phyloP scores from a whole-genome alignment of 2,329 filamentous ascomycete species.

The Paecilomyces niveus region DNA sequence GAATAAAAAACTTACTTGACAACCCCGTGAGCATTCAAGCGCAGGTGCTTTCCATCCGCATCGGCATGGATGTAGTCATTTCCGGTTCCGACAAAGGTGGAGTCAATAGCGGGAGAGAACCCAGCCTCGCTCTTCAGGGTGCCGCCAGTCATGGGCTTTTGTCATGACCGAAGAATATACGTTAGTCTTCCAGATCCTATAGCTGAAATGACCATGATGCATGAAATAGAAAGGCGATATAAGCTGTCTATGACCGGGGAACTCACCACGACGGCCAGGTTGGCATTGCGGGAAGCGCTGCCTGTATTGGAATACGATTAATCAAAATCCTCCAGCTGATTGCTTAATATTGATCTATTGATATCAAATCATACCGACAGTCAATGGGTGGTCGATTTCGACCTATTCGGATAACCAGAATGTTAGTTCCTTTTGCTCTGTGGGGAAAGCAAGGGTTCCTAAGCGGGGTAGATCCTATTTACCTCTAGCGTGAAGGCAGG shows the following conservation, averaged over 20 bases:
- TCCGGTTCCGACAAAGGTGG: slow-evolving; percentile 29
- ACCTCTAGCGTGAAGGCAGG: slow-evolving; percentile 36
- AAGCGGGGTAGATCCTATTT: slow-evolving; percentile 2
- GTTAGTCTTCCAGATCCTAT: background rate
- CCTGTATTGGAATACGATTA: slow-evolving; percentile 15
- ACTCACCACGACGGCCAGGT: slow-evolving; percentile 32
- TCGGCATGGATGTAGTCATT: slow-evolving; percentile 39
- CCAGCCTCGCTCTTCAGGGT: slow-evolving; percentile 27
- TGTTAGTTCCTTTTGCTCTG: background rate
- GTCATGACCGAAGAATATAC: background rate
- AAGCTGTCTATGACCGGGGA: background rate
- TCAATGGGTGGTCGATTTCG: slow-evolving; percentile 19
- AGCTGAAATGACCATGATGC: background rate
- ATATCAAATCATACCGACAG: slow-evolving; percentile 21
- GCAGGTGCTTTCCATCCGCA: slow-evolving; percentile 30
- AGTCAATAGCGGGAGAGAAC: slow-evolving; percentile 31
- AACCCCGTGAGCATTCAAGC: slow-evolving; percentile 34
- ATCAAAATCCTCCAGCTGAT: background rate
- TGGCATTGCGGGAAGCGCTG: slow-evolving; percentile 27
- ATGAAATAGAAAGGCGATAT: background rate
- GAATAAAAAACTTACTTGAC: slow-evolving; percentile 27
- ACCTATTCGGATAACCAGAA: slow-evolving; percentile 16
- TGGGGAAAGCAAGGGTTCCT: background rate
- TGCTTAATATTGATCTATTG: background rate
- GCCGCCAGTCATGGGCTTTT: slow-evolving; percentile 31